Conservation (phyloP, 345 rosid species). For the Linum lewisii region DNA sequence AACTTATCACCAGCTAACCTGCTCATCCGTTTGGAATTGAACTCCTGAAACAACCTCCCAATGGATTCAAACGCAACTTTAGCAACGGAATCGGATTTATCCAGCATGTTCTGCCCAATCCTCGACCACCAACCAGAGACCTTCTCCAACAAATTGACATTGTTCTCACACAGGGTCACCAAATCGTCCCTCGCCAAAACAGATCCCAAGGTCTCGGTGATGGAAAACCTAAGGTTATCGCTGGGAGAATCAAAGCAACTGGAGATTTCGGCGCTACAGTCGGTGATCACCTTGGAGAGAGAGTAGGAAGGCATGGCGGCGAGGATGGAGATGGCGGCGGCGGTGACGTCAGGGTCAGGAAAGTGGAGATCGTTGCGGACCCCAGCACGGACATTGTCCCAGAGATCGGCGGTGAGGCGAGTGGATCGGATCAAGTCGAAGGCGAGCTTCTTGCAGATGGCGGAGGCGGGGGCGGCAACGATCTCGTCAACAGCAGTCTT, state of each 20-base stretch:
- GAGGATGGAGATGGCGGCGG: constrained; percentile 81
- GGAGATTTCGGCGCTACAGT: constrained; percentile 61
- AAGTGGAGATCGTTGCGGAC: constrained; percentile 79
- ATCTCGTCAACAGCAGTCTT: constrained; percentile 93
- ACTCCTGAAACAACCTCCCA: constrained; percentile 81
- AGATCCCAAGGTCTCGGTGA: constrained; percentile 86
- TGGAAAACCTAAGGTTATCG: constrained; percentile 68
- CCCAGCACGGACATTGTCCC: constrained; percentile 82
- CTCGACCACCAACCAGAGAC: constrained; percentile 84
- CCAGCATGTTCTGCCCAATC: constrained; percentile 80
- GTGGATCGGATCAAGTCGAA: constrained; percentile 96
- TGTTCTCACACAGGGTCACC: constrained; percentile 78
- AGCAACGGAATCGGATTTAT: constrained; percentile 68
- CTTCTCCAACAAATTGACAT: constrained; percentile 68
- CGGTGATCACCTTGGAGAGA: constrained; percentile 69
- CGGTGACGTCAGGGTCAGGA: constrained; percentile 91
- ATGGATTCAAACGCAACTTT: constrained; percentile 97
- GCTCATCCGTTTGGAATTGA: constrained; percentile 86
- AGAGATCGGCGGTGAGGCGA: constrained; percentile 84
- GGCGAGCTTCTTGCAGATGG: constrained; percentile 93
- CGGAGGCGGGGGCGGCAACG: constrained; percentile 85
- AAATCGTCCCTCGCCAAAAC: constrained; percentile 86
- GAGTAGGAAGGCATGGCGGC: constrained; percentile 79
- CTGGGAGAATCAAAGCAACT: constrained; percentile 68
- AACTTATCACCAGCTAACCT: constrained; percentile 93